Evolutionary conservation across 768 basidiomycete genomes (phyloP), one percentile per base, ranked within the genome.

Genomic region (Pisolithus sp.): DNA sequence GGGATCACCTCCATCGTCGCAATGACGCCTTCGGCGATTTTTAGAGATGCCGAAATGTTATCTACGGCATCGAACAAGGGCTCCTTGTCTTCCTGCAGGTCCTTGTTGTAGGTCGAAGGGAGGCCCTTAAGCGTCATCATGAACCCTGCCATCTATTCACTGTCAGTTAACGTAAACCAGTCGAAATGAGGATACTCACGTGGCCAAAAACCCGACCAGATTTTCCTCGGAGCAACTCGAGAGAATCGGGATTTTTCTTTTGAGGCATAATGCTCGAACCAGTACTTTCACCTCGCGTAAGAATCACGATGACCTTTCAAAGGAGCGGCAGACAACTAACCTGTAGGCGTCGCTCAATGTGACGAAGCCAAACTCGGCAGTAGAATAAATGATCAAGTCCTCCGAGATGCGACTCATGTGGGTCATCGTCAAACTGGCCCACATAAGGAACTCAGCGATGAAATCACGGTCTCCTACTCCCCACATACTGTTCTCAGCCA

Each of bases 201-300:
- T 92, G 85, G 52, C 96, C 96, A 70, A 97, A 95, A 20, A 95
- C 78, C 24, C 96, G 85, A 5, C 96, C 96, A 30, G 89, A 81
- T 70, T 99, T 99, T 59, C 96, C 96, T 52, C 96, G 84, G 52
- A 99, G 75, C 20, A 99, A 76, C 68, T 99, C 96, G 50, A 96
- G 74, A 9, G 95, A 97, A 67, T 98, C 96, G 0, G 94, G 91
- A 64, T 97, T 97, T 73, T 98, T 99, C 75, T 99, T 98, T 66
- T 98, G 96, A 5, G 96, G 96, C 96, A 99, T 99, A 66, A 99
- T 97, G 59, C 94, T 97, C 38, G 94, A 97, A 7, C 96, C 96
- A 41, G 96, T 99, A 65, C 93, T 97, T 26, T 40, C 46, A 18
- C 18, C 15, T 34, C 18, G 17, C 45, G 52, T 53, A 46, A 45